phyloP scores from a whole-genome alignment of 306 rosid species.

The Prunus padus region DNA sequence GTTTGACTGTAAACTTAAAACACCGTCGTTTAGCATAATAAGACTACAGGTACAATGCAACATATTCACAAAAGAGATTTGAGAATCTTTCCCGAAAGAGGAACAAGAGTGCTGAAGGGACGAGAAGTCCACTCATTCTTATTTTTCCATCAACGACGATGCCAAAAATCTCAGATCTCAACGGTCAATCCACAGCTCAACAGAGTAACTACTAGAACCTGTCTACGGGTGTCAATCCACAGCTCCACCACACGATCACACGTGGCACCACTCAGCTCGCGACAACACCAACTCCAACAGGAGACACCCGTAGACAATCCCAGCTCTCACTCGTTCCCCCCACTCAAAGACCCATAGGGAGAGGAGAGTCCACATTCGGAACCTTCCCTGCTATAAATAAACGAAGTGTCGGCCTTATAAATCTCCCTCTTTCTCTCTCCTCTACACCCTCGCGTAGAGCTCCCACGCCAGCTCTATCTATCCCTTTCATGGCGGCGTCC shows the following conservation, averaged over 20 bases:
- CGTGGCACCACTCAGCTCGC: not conserved
- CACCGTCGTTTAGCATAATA: too few relatives aligned
- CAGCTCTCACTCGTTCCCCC: not conserved
- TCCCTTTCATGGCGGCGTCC: conserved; percentile 65
- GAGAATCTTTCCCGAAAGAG: too few relatives aligned
- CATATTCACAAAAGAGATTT: too few relatives aligned
- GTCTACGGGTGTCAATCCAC: conserved; percentile 12
- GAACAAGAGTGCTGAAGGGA: not conserved
- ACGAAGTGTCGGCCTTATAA: conserved; percentile 26
- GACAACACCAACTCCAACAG: fast-evolving
- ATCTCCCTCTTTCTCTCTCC: conserved; percentile 15
- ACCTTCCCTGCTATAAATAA: conserved; percentile 31
- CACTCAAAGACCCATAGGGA: not conserved
- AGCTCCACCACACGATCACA: fast-evolving
- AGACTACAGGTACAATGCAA: too few relatives aligned
- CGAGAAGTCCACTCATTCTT: not conserved
- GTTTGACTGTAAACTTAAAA: too few relatives aligned
- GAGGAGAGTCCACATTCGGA: conserved; percentile 25
- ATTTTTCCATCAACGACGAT: not conserved
- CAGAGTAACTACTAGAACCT: not conserved
- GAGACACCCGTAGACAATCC: not conserved
- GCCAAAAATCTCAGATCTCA: not conserved
- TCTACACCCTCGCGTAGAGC: conserved; percentile 13
- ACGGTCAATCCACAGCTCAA: not conserved
- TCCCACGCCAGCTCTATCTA: conserved; percentile 12